Evolutionary conservation across 140 eudicot species (phyloP), one percentile per base, ranked within the genome.

Genomic region (Stevia rebaudiana): DNA sequence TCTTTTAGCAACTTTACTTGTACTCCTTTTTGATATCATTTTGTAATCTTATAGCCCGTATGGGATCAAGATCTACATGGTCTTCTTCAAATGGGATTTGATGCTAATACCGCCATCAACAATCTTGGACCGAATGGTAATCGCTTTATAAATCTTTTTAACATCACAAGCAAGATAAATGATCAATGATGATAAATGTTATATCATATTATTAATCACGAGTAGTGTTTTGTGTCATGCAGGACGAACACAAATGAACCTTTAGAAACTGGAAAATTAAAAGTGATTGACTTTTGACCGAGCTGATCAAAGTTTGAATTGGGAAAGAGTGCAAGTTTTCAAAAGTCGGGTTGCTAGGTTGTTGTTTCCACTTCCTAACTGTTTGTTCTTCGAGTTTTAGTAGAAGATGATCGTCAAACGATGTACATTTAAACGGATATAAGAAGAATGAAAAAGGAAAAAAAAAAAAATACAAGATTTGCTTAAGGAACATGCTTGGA

Each of bases 341-440:
- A n/a, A 41, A 35, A 40, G 65, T 39, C 11, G 74, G 75, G 80
- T 76, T 82, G 90, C 80, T 78, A 80, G 33, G 33, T 28, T 94
- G 84, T 71, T 71, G 31, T 68, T 58, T 59, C 71, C 78, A 80
- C 76, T 76, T 83, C 81, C 81, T 66, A 63, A 80, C 82, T 74
- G 50, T 84, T 80, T 80, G 90, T 89, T 86, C 95, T 86, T 86
- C 89, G 81, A 73, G 64, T 89, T 89, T 86, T 89, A 86, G 75
- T 71, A 83, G 97, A 89, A 89, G 84, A 78, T 85, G 79, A 80
- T 73, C 53, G 64, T 75, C 71, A 36, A 63, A 69, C 23, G 56
- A 70, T 82, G 94, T 84, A 84, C 46, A 84, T 87, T 74, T 39
- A 64, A 66, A 75, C 35, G 44, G 55, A 63, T 43, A 65, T 18